phyloP scores from a whole-genome alignment of 768 basidiomycete species.

The Tylopilus sp. region DNA sequence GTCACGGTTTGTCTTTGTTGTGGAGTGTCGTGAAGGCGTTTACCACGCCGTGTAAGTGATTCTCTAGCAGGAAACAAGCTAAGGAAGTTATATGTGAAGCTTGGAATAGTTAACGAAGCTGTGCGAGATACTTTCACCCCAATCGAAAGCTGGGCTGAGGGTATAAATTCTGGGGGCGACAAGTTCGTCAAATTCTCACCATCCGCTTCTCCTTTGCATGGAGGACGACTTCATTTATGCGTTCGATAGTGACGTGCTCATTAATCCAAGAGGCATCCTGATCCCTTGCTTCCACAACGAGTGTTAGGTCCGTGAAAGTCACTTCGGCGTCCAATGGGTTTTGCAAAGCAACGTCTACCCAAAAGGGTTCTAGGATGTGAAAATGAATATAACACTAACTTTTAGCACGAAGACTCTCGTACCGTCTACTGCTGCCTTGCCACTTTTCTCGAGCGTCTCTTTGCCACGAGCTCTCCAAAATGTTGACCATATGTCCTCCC shows the following conservation, averaged over 20 bases:
- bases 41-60: constrained; percentile 65
- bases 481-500: constrained; percentile 61
- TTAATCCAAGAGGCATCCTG: constrained; percentile 31
- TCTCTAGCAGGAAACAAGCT: constrained; percentile 68
- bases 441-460: constrained; percentile 49
- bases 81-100: constrained; percentile 67
- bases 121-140: constrained; percentile 52
- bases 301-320: constrained; percentile 58
- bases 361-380: constrained; percentile 58
- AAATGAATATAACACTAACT: neutral
- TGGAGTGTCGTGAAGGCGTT: constrained; percentile 70
- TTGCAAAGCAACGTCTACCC: constrained; percentile 64
- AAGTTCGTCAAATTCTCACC: constrained; percentile 38
- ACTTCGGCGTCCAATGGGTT: constrained; percentile 78
- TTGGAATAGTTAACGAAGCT: constrained; percentile 51
- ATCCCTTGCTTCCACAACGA: constrained; percentile 43
- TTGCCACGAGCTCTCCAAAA: constrained; percentile 59
- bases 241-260: constrained; percentile 52
- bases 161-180: neutral
- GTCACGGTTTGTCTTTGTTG: constrained; percentile 63
- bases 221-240: constrained; percentile 59
- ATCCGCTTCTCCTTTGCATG: constrained; percentile 61
- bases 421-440: constrained; percentile 67
- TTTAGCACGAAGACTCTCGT: constrained; percentile 10
- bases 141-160: constrained; percentile 52